Evolutionary conservation across 495 filamentous ascomycete species (phyloP).

Genomic region (Aspergillus sparsus): DNA sequence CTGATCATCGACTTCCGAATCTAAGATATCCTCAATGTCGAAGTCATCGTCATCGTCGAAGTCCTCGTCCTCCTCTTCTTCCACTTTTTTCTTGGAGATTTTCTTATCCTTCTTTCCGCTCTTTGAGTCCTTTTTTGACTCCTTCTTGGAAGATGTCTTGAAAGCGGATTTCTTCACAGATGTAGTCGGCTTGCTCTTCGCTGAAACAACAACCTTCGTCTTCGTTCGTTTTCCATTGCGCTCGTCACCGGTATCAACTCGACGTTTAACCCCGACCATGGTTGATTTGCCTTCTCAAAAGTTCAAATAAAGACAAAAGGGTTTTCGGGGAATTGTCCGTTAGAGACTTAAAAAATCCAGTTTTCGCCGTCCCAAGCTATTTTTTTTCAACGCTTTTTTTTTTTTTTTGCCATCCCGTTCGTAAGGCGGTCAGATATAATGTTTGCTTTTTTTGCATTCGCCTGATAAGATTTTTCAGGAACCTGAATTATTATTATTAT

Average conservation of each 20-base stretch:
- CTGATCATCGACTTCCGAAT: constrained; percentile 40
- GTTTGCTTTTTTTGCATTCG: constrained; percentile 37
- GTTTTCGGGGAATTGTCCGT: not conserved
- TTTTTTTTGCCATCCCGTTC: constrained; percentile 27
- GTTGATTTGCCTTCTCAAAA: constrained; percentile 19
- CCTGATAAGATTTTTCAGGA: constrained; percentile 34
- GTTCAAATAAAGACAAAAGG: constrained; percentile 1
- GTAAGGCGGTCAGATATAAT: constrained; percentile 22
- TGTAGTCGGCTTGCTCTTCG: constrained; percentile 37
- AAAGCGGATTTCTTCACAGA: constrained; percentile 34
- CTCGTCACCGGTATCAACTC: constrained; percentile 44
- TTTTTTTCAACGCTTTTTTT: constrained; percentile 37
- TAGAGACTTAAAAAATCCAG: constrained; percentile 5
- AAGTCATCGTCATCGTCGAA: constrained; percentile 44
- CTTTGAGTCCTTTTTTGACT: constrained; percentile 30
- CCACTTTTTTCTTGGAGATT: constrained; percentile 34
- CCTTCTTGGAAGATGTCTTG: constrained; percentile 29
- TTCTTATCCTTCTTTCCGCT: constrained; percentile 40
- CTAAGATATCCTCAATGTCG: constrained; percentile 46
- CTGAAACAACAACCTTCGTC: constrained; percentile 39
- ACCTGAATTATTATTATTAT: too few species aligned
- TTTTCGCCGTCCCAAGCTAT: constrained; percentile 13
- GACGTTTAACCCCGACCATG: constrained; percentile 50
- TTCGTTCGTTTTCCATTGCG: constrained; percentile 52
- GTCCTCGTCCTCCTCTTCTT: constrained; percentile 37